These are phyloP conservation scores for Parasarocladium wereldwijsianum DNA, from an alignment of 2,329 filamentous ascomycete genomes.

Conservation along the genomic window DNA sequence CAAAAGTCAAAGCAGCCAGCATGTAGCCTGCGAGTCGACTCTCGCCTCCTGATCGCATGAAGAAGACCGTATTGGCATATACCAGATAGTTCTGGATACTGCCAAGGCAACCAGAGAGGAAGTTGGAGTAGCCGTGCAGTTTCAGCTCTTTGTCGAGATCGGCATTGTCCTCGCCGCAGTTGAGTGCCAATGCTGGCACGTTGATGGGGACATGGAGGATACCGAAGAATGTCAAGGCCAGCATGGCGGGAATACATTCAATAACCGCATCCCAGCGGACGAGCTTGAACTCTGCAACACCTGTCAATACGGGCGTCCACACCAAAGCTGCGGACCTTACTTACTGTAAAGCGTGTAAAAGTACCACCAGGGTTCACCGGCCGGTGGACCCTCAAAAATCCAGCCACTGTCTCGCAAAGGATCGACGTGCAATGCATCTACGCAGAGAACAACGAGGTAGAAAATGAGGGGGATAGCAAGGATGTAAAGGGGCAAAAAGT, in stretches of 20 bases:
- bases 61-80: constrained; percentile 94
- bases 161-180: constrained; percentile 81
- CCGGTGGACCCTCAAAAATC: constrained; percentile 80
- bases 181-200: constrained; percentile 81
- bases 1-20: constrained; percentile 65
- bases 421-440: constrained; percentile 53
- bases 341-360: constrained; percentile 92
- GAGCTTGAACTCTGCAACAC: constrained; percentile 51
- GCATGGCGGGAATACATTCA: constrained; percentile 86
- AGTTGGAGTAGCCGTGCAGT: constrained; percentile 86
- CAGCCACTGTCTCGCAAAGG: constrained; percentile 61
- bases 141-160: constrained; percentile 84
- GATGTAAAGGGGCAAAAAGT: constrained; percentile 79
- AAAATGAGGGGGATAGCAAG: constrained; percentile 62
- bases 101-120: constrained; percentile 69
- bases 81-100: constrained; percentile 96
- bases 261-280: constrained; percentile 72
- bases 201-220: constrained; percentile 97
- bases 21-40: constrained; percentile 75
- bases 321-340: constrained; percentile 13
- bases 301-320: background rate
- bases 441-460: constrained; percentile 58
- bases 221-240: constrained; percentile 93
- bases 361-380: constrained; percentile 86
- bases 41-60: constrained; percentile 84